These are phyloP conservation scores for Diospyros kaki DNA, from an alignment of 148 eudicot genomes.

Conservation along the genomic window DNA sequence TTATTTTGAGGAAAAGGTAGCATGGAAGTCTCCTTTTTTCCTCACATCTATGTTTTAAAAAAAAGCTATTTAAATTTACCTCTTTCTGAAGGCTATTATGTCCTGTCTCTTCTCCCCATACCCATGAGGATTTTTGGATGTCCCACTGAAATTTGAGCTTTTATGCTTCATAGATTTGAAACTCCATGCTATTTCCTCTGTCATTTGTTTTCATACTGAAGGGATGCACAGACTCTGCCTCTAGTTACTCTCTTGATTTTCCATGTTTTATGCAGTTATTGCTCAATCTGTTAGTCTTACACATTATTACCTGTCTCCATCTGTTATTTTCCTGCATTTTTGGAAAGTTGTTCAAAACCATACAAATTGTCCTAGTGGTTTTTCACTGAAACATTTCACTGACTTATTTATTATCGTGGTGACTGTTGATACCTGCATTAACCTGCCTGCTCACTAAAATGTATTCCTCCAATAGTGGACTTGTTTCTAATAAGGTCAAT, in stretches of 20 bases:
- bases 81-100: background rate
- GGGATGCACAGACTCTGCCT: background rate
- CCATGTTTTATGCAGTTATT: background rate
- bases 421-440: slow-evolving; percentile 7
- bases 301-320: background rate
- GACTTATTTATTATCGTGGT: background rate
- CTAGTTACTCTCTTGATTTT: slow-evolving; percentile 5
- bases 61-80: background rate
- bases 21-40: background rate
- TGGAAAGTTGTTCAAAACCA: background rate
- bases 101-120: background rate
- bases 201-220: background rate
- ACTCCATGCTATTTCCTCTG: background rate
- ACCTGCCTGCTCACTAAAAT: background rate
- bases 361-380: background rate
- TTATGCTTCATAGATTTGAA: slow-evolving; percentile 6
- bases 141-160: background rate
- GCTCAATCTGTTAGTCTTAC: background rate
- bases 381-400: background rate
- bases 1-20: slow-evolving; percentile 80
- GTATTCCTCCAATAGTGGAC: background rate
- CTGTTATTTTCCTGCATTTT: background rate
- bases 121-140: background rate
- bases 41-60: background rate
- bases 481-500: background rate